These are phyloP conservation scores for Fraxinus velutina DNA, from an alignment of 305 asterid species.

Conservation along the genomic window DNA sequence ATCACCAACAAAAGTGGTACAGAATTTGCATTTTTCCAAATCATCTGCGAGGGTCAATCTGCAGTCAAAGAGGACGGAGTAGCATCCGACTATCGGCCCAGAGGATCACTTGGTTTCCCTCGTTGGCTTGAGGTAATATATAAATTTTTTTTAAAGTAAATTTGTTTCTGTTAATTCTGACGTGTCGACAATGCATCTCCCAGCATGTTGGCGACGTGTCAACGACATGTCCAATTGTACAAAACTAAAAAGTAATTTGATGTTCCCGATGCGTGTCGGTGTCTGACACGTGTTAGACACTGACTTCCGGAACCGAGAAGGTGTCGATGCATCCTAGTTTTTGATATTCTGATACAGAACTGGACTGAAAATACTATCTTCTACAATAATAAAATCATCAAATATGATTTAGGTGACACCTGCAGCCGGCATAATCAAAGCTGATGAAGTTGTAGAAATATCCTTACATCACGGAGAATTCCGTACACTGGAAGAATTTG, in stretches of 20 bases:
- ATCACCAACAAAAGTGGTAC: slow-evolving; percentile 65
- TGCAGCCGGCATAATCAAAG: slow-evolving; percentile 65
- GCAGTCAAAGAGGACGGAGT: slow-evolving; percentile 44
- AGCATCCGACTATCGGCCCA: slow-evolving; percentile 49
- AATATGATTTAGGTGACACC: slow-evolving; percentile 59
- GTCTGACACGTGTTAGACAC: too few relatives aligned
- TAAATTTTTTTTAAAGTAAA: background rate
- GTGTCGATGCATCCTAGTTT: background rate
- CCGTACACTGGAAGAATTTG: slow-evolving; percentile 60
- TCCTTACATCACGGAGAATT: slow-evolving; percentile 61
- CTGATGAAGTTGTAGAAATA: slow-evolving; percentile 70
- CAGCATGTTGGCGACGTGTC: background rate
- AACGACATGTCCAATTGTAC: background rate
- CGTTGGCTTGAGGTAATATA: slow-evolving; percentile 85
- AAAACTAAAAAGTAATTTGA: background rate
- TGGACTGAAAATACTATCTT: background rate
- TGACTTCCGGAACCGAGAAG: background rate
- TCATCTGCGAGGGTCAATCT: slow-evolving; percentile 76
- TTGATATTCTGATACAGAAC: background rate
- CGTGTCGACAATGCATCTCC: background rate
- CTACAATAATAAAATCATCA: background rate
- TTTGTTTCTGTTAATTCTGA: background rate
- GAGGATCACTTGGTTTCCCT: slow-evolving; percentile 85
- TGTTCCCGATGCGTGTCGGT: background rate
- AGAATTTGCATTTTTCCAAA: slow-evolving; percentile 57